Conservation (phyloP, 139 green algal genomes). For the Tetradesmus obliquus region DNA sequence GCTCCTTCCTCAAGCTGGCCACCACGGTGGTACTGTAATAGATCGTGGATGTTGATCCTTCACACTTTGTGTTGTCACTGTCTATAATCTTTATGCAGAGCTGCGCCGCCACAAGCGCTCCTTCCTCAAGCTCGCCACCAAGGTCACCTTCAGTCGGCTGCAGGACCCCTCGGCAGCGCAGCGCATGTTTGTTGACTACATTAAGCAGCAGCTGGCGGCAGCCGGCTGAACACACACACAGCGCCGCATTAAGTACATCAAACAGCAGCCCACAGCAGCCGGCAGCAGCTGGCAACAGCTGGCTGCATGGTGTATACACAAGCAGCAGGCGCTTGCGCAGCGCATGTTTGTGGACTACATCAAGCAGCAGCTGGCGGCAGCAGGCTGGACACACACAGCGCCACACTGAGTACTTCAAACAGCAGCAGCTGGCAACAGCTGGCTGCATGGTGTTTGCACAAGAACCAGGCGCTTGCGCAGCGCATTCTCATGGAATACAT, state of each 20-base stretch:
- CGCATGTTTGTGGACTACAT: slow-evolving; percentile 83
- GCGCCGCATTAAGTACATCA: no score
- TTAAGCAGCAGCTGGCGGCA: slow-evolving; percentile 67
- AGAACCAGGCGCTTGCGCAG: slow-evolving; percentile 61
- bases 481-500: slow-evolving; percentile 91
- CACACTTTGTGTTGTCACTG: no score
- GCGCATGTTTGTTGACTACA: slow-evolving; percentile 89
- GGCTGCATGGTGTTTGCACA: slow-evolving; percentile 16
- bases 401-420: no score
- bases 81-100: slow-evolving; percentile 63
- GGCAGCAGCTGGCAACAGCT: no score
- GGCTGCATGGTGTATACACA: no score
- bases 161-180: slow-evolving; percentile 62
- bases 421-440: neutral
- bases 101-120: slow-evolving; percentile 87
- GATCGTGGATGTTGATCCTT: no score
- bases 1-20: neutral
- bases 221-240: neutral
- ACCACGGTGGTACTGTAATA: no score
- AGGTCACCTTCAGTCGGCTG: slow-evolving; percentile 69
- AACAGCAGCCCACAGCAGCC: no score
- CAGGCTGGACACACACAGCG: no score
- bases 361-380: no score
- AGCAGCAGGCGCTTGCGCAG: slow-evolving; percentile 61
- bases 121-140: slow-evolving; percentile 89